Base-by-base conservation (phyloP, 306 rosid species). In the Cercis canadensis region DNA sequence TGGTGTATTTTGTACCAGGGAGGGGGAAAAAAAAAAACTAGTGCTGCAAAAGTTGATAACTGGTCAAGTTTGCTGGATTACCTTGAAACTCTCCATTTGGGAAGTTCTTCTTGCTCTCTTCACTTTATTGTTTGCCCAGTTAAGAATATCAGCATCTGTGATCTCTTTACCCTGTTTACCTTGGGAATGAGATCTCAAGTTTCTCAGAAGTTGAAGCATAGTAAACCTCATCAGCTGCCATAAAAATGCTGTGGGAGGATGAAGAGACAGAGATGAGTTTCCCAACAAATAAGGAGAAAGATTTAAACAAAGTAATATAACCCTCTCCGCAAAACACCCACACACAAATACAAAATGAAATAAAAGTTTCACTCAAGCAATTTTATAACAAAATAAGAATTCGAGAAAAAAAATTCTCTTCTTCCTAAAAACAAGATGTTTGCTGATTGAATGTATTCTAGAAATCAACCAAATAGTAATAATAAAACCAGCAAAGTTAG, bases 141-240 rank as follows among this genome's bases (percentile, higher is more conserved):
- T 78, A 40, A 91, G 85, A 69, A 95, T 95, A 74, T 95, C 96
- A 55, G 90, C 85, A 72, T 95, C 99, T 13, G 86, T 89, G 61
- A 95, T 91, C 87, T 95, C 97, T 82, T 87, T 93, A 3, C 92
- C 92, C 46, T 60, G 75, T 80, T 72, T 85, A 63, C 89, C 96
- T 24, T 89, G 95, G 47, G 99, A 89, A 71, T 89, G 96, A 5
- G 96, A 91, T 85, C 97, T 89, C 89, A 95, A 84, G 81, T 95
- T 91, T 77, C 51, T 95, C 77, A 95, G 83, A 41, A 95, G 96
- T 89, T 91, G 97, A 79, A 95, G 92, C 97, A 95, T 91, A 16
- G 82, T 81, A 79, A 83, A 95, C 83, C 99, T 87, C 99, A 95
- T 91, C 82, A 91, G 84, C 84, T 95, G 99, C 99, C 99, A 95